phyloP scores from a whole-genome alignment of 2,329 filamentous ascomycete genomes.

The Hansfordia pulvinata region DNA sequence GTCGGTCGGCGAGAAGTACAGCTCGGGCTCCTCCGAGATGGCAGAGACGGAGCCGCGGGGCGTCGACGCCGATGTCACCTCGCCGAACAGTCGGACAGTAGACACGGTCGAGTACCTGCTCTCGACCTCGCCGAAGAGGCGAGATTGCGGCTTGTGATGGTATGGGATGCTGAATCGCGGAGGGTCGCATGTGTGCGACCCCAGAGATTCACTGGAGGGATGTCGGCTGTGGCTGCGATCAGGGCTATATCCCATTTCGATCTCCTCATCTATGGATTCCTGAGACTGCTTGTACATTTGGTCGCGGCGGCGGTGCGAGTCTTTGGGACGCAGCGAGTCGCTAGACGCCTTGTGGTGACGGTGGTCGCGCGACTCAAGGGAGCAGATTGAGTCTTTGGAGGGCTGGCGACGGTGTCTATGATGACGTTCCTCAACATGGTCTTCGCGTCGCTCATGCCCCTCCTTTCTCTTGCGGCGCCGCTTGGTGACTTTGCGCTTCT shows the following conservation, averaged over 20 bases:
- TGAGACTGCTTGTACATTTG: slow-evolving; percentile 14
- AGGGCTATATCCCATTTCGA: slow-evolving; percentile 3
- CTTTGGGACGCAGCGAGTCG: too few relatives aligned
- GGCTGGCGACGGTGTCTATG: slow-evolving; percentile 5
- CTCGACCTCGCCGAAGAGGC: slow-evolving; percentile 17
- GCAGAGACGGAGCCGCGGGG: too few relatives aligned
- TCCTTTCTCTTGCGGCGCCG: slow-evolving; percentile 16
- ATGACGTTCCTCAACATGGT: slow-evolving; percentile 6
- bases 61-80: slow-evolving; percentile 4
- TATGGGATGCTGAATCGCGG: slow-evolving; percentile 10
- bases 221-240: slow-evolving; percentile 9
- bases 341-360: too few relatives aligned
- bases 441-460: slow-evolving; percentile 11
- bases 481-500: slow-evolving; percentile 22
- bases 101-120: slow-evolving; percentile 10
- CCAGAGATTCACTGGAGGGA: slow-evolving; percentile 11
- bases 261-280: slow-evolving; percentile 7
- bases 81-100: slow-evolving; percentile 3
- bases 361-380: too few relatives aligned
- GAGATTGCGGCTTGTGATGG: slow-evolving; percentile 9
- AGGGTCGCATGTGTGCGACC: slow-evolving; percentile 5
- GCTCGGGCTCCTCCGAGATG: slow-evolving; percentile 18
- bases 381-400: slow-evolving; percentile 4
- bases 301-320: slow-evolving; percentile 11
- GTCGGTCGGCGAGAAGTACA: slow-evolving; percentile 16